Evolutionary conservation across 2,329 filamentous ascomycete genomes (phyloP), one percentile per base, ranked within the genome.

Genomic region (Trichoderma hamatum): DNA sequence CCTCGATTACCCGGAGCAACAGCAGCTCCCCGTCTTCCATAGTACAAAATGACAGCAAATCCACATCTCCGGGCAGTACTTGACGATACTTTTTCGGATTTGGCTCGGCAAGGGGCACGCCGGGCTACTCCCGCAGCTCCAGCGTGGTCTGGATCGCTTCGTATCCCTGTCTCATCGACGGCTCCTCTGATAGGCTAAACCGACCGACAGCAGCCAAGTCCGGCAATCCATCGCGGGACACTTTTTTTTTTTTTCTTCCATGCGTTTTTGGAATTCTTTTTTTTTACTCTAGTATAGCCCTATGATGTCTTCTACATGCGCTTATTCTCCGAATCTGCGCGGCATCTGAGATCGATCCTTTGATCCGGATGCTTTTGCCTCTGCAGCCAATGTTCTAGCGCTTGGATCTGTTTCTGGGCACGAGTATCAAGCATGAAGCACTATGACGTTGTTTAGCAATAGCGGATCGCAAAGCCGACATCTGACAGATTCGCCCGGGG

Each of bases 371-470:
- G 19, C n/a, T 9, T 63, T n/a, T 28, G 43, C 24, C 59, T 51
- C 49, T n/a, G 39, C 16, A 21, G 43, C 19, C 13, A 21, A 6
- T 43, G 24, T 21, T 28, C 11, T 54, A 19, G 39, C 39, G 39
- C 39, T 5, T 36, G 13, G n/a, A 21, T 39, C 24, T 36, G 16
- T 54, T 16, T 52, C 56, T 39, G 19, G 46, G 46, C 24, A n/a
- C n/a, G n/a, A n/a, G n/a, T n/a, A n/a, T 16, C 24, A 49, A 24
- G 7, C n/a, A 16, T 14, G 11, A n/a, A 10, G n/a, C 49, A 10
- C 26, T 39, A 54, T 64, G 61, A 64, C 61, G 49, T 64, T 49
- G 34, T 13, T 30, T 52, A n/a, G n/a, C n/a, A n/a, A n/a, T n/a
- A n/a, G n/a, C n/a, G n/a, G n/a, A n/a, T n/a, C n/a, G n/a, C n/a